A percentile compares a stretch with the other conserved stretches of the same genome.
These are phyloP conservation scores for Ogataea salicorniae DNA, from an alignment of 805 yeast species.

Conservation along the genomic window DNA sequence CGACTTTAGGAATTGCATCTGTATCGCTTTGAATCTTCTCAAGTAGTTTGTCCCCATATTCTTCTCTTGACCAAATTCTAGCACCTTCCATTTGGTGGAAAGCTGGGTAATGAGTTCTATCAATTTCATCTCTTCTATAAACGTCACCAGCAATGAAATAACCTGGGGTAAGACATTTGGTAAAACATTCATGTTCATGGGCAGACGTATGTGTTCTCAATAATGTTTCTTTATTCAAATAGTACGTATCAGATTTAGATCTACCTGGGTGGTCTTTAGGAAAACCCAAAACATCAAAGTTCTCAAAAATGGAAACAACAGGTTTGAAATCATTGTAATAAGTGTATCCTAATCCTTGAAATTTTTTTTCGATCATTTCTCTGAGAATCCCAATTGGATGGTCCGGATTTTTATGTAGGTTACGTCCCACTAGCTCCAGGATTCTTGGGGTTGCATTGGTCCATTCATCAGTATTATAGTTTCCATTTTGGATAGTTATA, in stretches of 20 bases:
- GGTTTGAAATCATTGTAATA: slow-evolving; percentile 79
- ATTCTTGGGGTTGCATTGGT: slow-evolving; percentile 83
- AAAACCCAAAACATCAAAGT: slow-evolving; percentile 89
- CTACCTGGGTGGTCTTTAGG: slow-evolving; percentile 93
- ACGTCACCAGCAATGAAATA: slow-evolving; percentile 94
- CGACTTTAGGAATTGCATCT: slow-evolving; percentile 57
- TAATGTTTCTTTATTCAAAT: slow-evolving; percentile 65
- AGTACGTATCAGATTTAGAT: slow-evolving; percentile 88
- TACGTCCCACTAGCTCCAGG: slow-evolving; percentile 58
- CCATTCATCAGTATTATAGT: slow-evolving; percentile 64
- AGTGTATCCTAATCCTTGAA: slow-evolving; percentile 65
- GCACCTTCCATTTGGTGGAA: slow-evolving; percentile 99
- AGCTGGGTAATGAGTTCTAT: slow-evolving; percentile 93
- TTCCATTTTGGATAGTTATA: slow-evolving; percentile 39
- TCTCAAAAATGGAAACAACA: slow-evolving; percentile 73
- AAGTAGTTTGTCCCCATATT: slow-evolving; percentile 32
- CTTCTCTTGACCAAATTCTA: slow-evolving; percentile 64
- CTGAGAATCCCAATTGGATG: slow-evolving; percentile 91
- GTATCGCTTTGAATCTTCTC: slow-evolving; percentile 53
- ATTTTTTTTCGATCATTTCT: slow-evolving; percentile 62
- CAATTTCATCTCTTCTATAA: slow-evolving; percentile 91
- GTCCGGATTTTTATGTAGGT: slow-evolving; percentile 63
- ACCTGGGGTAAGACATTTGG: slow-evolving; percentile 65
- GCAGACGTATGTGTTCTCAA: slow-evolving; percentile 96
- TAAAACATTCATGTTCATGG: slow-evolving; percentile 86